Base-by-base conservation (phyloP, 768 basidiomycete genomes). In the Clathrus columnatus region DNA sequence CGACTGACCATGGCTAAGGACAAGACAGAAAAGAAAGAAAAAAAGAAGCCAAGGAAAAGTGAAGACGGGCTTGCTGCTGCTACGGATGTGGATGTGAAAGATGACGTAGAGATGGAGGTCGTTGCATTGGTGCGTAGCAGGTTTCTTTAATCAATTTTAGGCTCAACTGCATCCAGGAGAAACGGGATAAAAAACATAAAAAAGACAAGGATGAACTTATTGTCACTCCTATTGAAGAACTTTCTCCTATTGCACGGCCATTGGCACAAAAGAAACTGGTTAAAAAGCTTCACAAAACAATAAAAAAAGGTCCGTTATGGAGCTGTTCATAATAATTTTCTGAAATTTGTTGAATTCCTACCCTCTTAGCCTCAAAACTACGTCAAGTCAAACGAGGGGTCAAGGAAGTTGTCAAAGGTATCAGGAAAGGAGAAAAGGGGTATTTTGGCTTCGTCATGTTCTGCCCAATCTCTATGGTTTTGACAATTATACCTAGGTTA, bases 391-490 rank as follows among this genome's bases (percentile, higher is more conserved):
- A 96, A 74, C 82, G 96, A 45, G 96, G 96, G 41, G 95, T 99
- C 48, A 98, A 98, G 71, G 96, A 99, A 70, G 91, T 99, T 29
- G 92, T 96, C 44, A 99, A 99, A 70, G 91, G 91, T 2, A 87
- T 99, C 42, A 80, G 94, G 52, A 99, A 99, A 68, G 94, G 94
- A 57, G 95, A 98, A 69, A 92, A 89, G 75, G 96, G 96, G 91
- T 85, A 63, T 17, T 44, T 47, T 32, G 26, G 51, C 10, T 21
- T 45, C 14, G 18, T 44, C 26, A 20, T 7, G 10, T 48, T 16
- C 14, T 11, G 20, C 21, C 14, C 2, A 47, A 28, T 2, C 21
- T 23, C n/a, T 18, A 6, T 26, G 17, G n/a, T 47, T n/a, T 21
- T 3, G 26, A 1, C 26, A 2, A 24, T 48, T 7, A n/a, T n/a